These are phyloP conservation scores for Talaromyces marneffei DNA, from an alignment of 2,329 filamentous ascomycete genomes.

Conservation along the genomic window DNA sequence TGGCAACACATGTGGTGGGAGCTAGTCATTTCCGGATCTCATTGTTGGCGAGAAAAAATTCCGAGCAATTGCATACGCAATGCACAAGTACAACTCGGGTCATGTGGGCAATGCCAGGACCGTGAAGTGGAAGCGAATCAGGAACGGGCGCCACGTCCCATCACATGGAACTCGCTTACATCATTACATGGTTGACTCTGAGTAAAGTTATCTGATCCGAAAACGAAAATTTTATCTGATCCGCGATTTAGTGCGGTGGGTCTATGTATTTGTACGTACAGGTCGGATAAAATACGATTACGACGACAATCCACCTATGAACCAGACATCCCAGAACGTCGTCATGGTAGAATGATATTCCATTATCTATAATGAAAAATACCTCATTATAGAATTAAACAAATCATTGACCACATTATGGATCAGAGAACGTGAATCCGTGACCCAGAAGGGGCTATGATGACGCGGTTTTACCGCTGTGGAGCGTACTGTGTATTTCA, in stretches of 20 bases:
- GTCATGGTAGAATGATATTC: not conserved
- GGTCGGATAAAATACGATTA: not conserved
- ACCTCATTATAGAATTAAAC: too few species aligned
- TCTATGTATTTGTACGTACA: not conserved
- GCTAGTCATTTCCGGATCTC: not conserved
- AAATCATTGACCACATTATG: too few species aligned
- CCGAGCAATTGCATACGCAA: not conserved
- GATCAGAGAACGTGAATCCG: not conserved
- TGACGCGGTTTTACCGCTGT: not conserved
- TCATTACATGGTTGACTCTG: not conserved
- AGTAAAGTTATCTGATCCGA: slow-evolving; percentile 20
- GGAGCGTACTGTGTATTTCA: not conserved
- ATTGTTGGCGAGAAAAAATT: not conserved
- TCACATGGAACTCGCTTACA: too few species aligned
- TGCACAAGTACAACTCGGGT: not conserved
- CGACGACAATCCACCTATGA: not conserved
- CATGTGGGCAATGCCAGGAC: not conserved
- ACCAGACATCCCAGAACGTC: not conserved
- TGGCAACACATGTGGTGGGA: not conserved
- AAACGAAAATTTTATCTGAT: slow-evolving; percentile 20
- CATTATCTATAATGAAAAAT: not conserved
- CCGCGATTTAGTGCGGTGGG: not conserved
- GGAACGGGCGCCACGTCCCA: not conserved
- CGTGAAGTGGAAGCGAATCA: not conserved
- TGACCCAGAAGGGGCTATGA: not conserved